Conservation (phyloP, 2,329 filamentous ascomycete species). For the Huntiella abstrusa region DNA sequence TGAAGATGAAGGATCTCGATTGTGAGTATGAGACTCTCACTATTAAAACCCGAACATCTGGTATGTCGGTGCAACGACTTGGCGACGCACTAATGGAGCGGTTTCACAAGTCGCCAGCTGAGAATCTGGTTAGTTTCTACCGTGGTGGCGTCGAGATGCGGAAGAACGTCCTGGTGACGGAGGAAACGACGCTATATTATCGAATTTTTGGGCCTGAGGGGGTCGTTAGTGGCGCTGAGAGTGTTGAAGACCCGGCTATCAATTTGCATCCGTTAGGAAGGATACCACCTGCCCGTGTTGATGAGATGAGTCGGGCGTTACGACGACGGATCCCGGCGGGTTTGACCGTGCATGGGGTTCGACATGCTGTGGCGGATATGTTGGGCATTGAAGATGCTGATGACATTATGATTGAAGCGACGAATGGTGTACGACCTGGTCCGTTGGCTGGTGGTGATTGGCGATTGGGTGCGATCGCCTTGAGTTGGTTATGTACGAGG, state of each 20-base stretch:
- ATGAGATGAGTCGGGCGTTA: not conserved
- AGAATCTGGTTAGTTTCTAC: slow-evolving; percentile 5
- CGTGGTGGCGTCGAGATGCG: slow-evolving; percentile 1
- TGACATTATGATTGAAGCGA: slow-evolving; percentile 5
- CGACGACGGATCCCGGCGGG: not conserved
- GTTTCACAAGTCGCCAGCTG: slow-evolving; percentile 3
- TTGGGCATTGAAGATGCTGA: slow-evolving; percentile 8
- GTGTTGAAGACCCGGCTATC: not conserved
- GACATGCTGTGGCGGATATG: not conserved
- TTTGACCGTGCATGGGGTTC: slow-evolving; percentile 4
- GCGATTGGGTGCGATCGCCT: slow-evolving; percentile 5
- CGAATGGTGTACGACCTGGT: slow-evolving; percentile 8
- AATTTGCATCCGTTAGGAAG: not conserved
- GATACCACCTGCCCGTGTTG: too few relatives aligned
- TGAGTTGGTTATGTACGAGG: slow-evolving; percentile 8
- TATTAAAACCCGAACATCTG: not conserved
- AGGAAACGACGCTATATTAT: slow-evolving; percentile 6
- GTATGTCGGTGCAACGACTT: not conserved
- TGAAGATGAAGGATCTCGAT: slow-evolving; percentile 7
- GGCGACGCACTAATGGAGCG: slow-evolving; percentile 1
- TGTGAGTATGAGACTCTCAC: slow-evolving; percentile 2
- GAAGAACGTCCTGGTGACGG: slow-evolving; percentile 5
- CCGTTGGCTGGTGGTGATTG: slow-evolving; percentile 9
- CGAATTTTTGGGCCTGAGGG: slow-evolving; percentile 4
- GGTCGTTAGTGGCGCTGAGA: not conserved